phyloP scores from a whole-genome alignment of 1,284 basidiomycete species.

The Apiotrichum siamense region DNA sequence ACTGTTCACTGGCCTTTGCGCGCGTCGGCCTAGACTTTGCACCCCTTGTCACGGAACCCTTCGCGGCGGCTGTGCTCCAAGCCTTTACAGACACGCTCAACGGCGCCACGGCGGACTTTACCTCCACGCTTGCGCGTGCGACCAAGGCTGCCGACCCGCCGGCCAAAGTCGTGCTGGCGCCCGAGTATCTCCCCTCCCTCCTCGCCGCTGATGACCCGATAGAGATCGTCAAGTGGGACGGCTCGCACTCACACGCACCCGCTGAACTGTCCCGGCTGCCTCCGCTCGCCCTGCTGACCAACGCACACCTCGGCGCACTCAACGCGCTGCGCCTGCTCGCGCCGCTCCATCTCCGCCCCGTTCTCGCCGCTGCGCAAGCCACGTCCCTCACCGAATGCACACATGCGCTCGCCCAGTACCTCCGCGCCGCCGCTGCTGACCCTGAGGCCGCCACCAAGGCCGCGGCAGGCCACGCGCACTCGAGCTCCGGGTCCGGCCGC shows the following conservation, averaged over 20 bases:
- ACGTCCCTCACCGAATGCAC: slow-evolving; percentile 48
- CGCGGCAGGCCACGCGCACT: slow-evolving; percentile 14
- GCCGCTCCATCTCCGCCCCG: slow-evolving; percentile 55
- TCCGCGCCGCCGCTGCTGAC: slow-evolving; percentile 33
- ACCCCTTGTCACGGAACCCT: slow-evolving; percentile 57
- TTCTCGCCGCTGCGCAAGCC: slow-evolving; percentile 54
- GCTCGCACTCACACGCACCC: slow-evolving; percentile 28
- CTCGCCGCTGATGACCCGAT: slow-evolving; percentile 16
- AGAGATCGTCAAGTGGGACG: slow-evolving; percentile 9
- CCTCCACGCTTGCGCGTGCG: slow-evolving; percentile 24
- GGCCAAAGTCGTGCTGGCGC: slow-evolving; percentile 33
- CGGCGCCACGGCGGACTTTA: slow-evolving; percentile 40
- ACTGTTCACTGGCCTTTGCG: slow-evolving; percentile 83
- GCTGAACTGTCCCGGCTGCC: slow-evolving; percentile 66
- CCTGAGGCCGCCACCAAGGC: background rate
- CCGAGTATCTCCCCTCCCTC: slow-evolving; percentile 30
- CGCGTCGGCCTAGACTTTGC: slow-evolving; percentile 86
- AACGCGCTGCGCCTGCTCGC: slow-evolving; percentile 78
- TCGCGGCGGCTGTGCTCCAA: slow-evolving; percentile 57
- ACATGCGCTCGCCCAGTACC: slow-evolving; percentile 50
- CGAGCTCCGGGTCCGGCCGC: background rate
- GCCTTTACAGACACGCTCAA: slow-evolving; percentile 49
- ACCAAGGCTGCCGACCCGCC: slow-evolving; percentile 20
- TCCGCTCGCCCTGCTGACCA: slow-evolving; percentile 68
- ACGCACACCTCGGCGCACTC: slow-evolving; percentile 65